These are phyloP conservation scores for Iodosphaeria phyllophila DNA, from an alignment of 2,329 filamentous ascomycete species.

Conservation along the genomic window DNA sequence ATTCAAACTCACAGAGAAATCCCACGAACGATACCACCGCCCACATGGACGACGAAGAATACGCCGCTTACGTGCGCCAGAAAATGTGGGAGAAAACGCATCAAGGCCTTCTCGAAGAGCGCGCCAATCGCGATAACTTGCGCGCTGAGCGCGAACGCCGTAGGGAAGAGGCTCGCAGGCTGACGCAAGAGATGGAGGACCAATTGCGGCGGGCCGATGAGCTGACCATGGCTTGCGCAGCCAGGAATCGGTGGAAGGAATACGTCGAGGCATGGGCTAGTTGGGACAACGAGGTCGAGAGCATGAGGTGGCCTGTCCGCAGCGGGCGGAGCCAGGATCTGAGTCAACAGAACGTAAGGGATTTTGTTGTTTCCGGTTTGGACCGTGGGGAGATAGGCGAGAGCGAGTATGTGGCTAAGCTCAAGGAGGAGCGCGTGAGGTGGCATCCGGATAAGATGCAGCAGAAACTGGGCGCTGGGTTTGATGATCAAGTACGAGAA, in stretches of 20 bases:
- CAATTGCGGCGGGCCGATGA: conserved; percentile 49
- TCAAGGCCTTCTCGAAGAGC: conserved; percentile 64
- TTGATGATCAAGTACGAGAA: conserved; percentile 55
- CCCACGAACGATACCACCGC: conserved; percentile 45
- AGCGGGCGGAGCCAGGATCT: conserved; percentile 28
- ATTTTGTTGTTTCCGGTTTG: conserved; percentile 43
- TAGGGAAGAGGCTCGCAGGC: conserved; percentile 18
- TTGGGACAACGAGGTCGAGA: conserved; percentile 24
- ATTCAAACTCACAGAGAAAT: conserved; percentile 20
- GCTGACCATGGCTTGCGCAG: conserved; percentile 33
- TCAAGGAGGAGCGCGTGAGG: conserved; percentile 73
- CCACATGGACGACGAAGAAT: conserved; percentile 83
- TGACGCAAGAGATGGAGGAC: conserved; percentile 48
- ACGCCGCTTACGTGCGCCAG: conserved; percentile 64
- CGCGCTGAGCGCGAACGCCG: conserved; percentile 21
- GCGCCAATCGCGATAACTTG: conserved; percentile 39
- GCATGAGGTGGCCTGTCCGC: conserved; percentile 54
- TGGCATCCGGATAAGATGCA: conserved; percentile 99
- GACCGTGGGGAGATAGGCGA: conserved; percentile 23
- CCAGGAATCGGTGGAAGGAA: conserved; percentile 40
- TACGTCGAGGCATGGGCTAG: conserved; percentile 46
- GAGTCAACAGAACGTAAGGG: conserved; percentile 7
- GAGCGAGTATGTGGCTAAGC: conserved; percentile 23
- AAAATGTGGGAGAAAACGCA: conserved; percentile 96
- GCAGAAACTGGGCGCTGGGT: conserved; percentile 58